A percentile compares a stretch with the other conserved stretches of the same genome.
These are phyloP conservation scores for Saturnispora gosingensis DNA, from an alignment of 805 yeast genomes.

Conservation along the genomic window DNA sequence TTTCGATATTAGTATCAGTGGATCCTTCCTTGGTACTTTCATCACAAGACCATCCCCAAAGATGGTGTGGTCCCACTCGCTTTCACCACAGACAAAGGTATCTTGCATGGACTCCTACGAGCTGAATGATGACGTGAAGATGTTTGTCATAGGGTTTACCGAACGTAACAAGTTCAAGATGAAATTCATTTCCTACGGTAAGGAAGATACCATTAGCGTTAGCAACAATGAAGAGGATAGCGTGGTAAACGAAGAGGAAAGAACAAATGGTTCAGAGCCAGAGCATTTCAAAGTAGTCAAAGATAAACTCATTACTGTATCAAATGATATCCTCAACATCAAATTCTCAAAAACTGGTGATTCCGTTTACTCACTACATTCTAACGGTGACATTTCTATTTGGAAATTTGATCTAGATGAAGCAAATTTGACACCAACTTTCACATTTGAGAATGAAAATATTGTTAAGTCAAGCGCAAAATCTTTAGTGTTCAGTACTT, in stretches of 20 bases:
- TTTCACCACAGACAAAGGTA: slow-evolving; percentile 38
- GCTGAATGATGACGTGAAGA: slow-evolving; percentile 18
- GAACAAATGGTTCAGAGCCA: slow-evolving; percentile 23
- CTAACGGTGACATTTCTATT: slow-evolving; percentile 24
- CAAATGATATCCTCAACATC: slow-evolving; percentile 19
- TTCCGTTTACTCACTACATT: slow-evolving; percentile 24
- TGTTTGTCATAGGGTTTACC: slow-evolving; percentile 28
- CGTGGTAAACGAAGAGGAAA: slow-evolving; percentile 24
- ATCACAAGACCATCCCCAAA: slow-evolving; percentile 50
- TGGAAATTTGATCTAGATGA: slow-evolving; percentile 17
- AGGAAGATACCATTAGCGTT: background rate
- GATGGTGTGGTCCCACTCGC: slow-evolving; percentile 44
- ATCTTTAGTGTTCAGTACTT: slow-evolving; percentile 17
- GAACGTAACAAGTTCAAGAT: slow-evolving; percentile 28
- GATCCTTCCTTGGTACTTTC: slow-evolving; percentile 42
- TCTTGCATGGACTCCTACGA: slow-evolving; percentile 32
- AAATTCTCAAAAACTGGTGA: slow-evolving; percentile 23
- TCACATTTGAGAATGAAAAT: slow-evolving; percentile 8
- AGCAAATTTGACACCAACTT: slow-evolving; percentile 8
- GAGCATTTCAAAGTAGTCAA: slow-evolving; percentile 27
- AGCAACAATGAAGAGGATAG: slow-evolving; percentile 19
- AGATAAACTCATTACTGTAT: slow-evolving; percentile 21
- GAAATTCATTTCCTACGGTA: slow-evolving; percentile 23
- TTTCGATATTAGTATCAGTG: slow-evolving; percentile 45
- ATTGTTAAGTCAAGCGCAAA: slow-evolving; percentile 7